phyloP scores from a whole-genome alignment of 495 filamentous ascomycete species.

The Neurospora sp. region DNA sequence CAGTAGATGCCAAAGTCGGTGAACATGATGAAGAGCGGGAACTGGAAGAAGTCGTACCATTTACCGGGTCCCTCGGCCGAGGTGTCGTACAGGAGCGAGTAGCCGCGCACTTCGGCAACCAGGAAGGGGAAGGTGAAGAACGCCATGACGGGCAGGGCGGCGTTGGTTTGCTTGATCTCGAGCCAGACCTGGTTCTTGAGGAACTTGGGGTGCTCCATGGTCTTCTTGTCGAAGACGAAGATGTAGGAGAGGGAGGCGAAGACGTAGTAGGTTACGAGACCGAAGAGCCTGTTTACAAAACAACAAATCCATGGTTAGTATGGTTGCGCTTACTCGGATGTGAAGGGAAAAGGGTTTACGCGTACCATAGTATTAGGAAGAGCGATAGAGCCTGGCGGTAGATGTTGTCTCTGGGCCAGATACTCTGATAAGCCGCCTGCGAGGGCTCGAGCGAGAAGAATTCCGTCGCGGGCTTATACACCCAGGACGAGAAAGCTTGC shows the following conservation, averaged over 20 bases:
- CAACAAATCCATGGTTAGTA: neutral
- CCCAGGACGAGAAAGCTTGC: conserved; percentile 32
- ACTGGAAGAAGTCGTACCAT: conserved; percentile 76
- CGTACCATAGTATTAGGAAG: conserved; percentile 79
- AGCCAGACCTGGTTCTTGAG: conserved; percentile 85
- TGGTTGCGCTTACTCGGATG: neutral
- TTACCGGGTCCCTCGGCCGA: conserved; percentile 58
- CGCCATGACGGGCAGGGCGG: conserved; percentile 72
- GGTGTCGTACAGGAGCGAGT: conserved; percentile 77
- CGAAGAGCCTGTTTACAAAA: conserved; percentile 59
- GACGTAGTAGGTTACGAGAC: conserved; percentile 71
- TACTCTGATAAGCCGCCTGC: conserved; percentile 71
- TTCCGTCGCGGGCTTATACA: conserved; percentile 63
- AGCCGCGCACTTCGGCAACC: conserved; percentile 72
- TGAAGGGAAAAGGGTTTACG: neutral
- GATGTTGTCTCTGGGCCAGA: conserved; percentile 69
- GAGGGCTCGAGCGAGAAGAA: conserved; percentile 61
- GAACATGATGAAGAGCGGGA: conserved; percentile 85
- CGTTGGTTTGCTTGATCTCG: conserved; percentile 73
- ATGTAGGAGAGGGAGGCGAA: conserved; percentile 76
- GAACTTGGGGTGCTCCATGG: conserved; percentile 85
- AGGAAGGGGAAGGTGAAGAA: conserved; percentile 76
- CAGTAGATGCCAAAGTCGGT: conserved; percentile 93
- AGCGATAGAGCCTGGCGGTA: conserved; percentile 67
- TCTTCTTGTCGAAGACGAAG: conserved; percentile 90